Base-by-base conservation (phyloP, 345 rosid species). In the Eucalyptus leucophloia region DNA sequence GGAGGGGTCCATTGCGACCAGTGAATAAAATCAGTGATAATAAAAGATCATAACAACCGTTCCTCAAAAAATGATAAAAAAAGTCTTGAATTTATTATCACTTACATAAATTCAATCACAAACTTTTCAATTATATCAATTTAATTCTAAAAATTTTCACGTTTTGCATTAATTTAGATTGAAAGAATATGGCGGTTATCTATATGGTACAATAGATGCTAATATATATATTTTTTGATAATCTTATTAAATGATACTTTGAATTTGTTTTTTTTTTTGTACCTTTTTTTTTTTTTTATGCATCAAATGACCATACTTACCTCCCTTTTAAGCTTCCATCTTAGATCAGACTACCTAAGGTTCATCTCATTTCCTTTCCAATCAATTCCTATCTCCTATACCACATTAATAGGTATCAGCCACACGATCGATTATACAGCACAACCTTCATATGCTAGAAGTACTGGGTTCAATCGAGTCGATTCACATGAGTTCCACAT, bases 151-250 rank as follows among this genome's bases (percentile, higher is more conserved):
- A 58, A 5, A 2, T 1, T 26, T 58, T 58, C 1, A 12, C 2
- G 1, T 5, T 60, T 11, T 60, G 13, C 67, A 1, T 26, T 9
- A 12, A 28, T 60, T 26, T 28, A 0, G 2, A 3, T 4, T 60
- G 1, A 0, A 60, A 60, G 12, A 26, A 53, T 1, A 60, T 28
- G 7, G 6, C 8, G 4, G 0, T 12, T 6, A 12, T 58, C 2
- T 26, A 60, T 12, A 28, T 26, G 2, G 2, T 60, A 26, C 1
- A 6, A 9, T 24, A 3, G 2, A 1, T 0, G 2, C 4, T 26
- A 28, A 26, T 2, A 26, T 60, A 60, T 0, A 60, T 5, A 26
- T 60, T 60, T 60, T 58, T 58, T 2, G 1, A 53, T 19, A 19
- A 19, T 19, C 26, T 53, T 53, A 53, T 19, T 53, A 53, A 53